These are phyloP conservation scores for Abortiporus biennis DNA, from an alignment of 1,284 basidiomycete species.

Conservation along the genomic window DNA sequence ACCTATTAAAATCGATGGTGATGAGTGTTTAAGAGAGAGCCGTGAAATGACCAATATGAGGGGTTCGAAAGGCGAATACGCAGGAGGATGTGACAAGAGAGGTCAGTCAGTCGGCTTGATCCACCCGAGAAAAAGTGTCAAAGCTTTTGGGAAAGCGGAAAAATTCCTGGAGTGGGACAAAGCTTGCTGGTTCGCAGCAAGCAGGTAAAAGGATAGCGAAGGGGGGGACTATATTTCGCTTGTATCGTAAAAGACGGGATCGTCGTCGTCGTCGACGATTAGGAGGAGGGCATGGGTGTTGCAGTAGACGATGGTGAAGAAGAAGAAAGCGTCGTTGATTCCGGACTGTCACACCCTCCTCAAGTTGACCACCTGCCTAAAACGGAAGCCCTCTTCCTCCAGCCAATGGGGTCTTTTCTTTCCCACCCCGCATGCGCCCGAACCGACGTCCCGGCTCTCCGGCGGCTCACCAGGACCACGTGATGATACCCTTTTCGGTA, in stretches of 20 bases:
- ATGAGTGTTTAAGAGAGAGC: constrained; percentile 10
- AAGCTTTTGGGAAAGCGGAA: background rate
- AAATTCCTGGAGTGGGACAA: background rate
- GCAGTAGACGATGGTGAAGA: background rate
- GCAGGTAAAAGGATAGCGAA: background rate
- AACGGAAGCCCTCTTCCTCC: background rate
- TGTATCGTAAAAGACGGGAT: too few relatives aligned
- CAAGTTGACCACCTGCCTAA: too few relatives aligned
- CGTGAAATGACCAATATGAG: constrained; percentile 6
- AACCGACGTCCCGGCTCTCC: background rate
- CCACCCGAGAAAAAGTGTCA: constrained; percentile 3
- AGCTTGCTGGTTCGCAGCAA: background rate
- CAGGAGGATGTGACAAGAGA: background rate
- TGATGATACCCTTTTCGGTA: background rate
- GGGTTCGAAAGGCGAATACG: background rate
- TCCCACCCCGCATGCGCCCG: background rate
- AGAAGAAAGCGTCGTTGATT: background rate
- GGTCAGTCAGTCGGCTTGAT: constrained; percentile 1
- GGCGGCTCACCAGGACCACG: background rate
- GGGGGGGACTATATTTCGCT: too few relatives aligned
- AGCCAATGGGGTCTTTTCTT: background rate
- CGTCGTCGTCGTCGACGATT: too few relatives aligned
- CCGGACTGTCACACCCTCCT: too few relatives aligned
- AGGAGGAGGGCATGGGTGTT: background rate
- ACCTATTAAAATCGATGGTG: constrained; percentile 5